A percentile compares a stretch with the other conserved stretches of the same genome.
Conservation (phyloP, 345 rosid species). For the Eucalyptus leucophloia region DNA sequence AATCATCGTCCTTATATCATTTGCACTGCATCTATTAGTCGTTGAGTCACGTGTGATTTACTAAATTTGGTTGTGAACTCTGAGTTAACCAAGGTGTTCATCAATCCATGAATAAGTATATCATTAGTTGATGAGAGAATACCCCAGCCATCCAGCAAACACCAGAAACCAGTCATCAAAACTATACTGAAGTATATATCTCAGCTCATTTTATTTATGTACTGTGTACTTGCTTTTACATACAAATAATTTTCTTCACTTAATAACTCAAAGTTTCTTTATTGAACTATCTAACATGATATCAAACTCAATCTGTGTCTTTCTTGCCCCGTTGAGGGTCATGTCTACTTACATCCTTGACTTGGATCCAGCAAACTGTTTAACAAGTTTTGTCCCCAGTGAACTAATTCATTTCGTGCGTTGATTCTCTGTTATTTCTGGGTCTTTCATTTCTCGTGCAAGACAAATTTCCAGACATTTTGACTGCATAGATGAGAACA, state of each 20-base stretch:
- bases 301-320: background rate
- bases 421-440: background rate
- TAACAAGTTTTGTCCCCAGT: background rate
- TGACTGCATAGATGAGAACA: background rate
- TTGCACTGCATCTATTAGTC: background rate
- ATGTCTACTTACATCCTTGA: background rate
- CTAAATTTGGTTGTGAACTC: background rate
- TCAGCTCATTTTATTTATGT: background rate
- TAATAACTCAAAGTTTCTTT: background rate
- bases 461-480: background rate
- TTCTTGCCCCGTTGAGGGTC: background rate
- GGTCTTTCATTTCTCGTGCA: background rate
- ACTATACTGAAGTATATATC: background rate
- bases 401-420: background rate
- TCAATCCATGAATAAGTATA: background rate
- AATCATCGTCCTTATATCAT: background rate
- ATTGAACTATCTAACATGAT: background rate
- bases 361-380: background rate
- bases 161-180: background rate
- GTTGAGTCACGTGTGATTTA: background rate
- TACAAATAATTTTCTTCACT: background rate
- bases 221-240: background rate
- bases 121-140: background rate
- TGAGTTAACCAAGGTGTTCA: background rate
- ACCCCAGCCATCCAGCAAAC: background rate